Evolutionary conservation across 306 rosid species (phyloP).

Genomic region (Cucumis cinereus): DNA sequence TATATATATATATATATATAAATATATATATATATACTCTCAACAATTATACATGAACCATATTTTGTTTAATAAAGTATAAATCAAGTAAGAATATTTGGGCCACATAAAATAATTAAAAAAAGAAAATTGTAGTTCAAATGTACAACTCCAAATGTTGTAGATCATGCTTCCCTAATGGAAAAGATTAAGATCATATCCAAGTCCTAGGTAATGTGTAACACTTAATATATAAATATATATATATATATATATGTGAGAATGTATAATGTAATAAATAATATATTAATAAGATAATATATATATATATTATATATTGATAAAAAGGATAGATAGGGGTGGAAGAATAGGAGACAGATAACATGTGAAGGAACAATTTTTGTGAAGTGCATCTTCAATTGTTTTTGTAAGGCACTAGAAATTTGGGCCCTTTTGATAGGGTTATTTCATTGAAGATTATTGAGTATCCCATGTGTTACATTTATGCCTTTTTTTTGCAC

Average conservation of each 20-base stretch:
- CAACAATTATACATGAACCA: neutral
- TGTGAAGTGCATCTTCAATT: neutral
- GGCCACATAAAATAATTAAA: neutral
- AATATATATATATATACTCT: too few species aligned
- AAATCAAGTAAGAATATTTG: neutral
- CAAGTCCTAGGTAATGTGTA: neutral
- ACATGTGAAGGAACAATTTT: constrained; percentile 5
- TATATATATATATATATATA: too few species aligned
- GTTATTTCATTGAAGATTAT: constrained; percentile 5
- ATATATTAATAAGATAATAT: neutral
- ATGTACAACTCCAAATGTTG: neutral
- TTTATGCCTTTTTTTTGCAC: neutral
- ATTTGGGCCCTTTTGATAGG: constrained; percentile 10
- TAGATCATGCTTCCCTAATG: neutral
- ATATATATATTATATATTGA: too few species aligned
- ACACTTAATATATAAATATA: too few species aligned
- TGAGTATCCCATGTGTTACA: constrained; percentile 7
- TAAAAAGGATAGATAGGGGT: neutral
- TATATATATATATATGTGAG: neutral
- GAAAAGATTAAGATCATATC: neutral
- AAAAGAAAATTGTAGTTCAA: neutral
- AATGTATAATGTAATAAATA: neutral
- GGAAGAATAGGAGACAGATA: constrained; percentile 2
- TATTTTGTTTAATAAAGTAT: neutral
- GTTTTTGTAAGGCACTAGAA: neutral